Evolutionary conservation across 2,329 filamentous ascomycete species (phyloP).

Genomic region (Hymenoscyphus fructigenus): DNA sequence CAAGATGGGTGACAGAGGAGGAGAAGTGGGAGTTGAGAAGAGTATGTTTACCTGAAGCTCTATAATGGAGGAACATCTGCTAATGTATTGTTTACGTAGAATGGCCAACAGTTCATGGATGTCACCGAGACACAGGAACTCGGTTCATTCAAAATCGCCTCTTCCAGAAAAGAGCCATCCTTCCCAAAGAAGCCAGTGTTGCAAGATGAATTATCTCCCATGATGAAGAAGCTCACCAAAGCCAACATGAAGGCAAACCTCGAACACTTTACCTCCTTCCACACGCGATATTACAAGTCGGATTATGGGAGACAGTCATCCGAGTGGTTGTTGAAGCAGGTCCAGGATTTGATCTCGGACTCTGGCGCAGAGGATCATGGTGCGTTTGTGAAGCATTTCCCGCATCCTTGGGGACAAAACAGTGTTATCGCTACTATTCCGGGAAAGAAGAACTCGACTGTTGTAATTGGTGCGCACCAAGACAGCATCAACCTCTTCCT

Average conservation of each 20-base stretch:
- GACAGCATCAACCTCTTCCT: constrained; percentile 94
- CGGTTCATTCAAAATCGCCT: constrained; percentile 46
- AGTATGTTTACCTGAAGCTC: constrained; percentile 49
- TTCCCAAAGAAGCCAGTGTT: constrained; percentile 68
- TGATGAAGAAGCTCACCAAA: constrained; percentile 71
- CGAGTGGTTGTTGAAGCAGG: constrained; percentile 77
- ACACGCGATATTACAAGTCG: constrained; percentile 80
- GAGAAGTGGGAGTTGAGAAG: constrained; percentile 90
- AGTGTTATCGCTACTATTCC: constrained; percentile 91
- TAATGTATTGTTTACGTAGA: constrained; percentile 47
- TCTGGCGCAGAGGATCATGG: constrained; percentile 67
- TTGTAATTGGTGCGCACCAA: constrained; percentile 89
- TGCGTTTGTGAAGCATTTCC: constrained; percentile 71
- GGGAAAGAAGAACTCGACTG: constrained; percentile 77
- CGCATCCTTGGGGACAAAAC: constrained; percentile 84
- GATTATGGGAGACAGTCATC: constrained; percentile 80
- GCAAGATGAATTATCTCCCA: constrained; percentile 63
- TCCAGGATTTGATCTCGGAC: constrained; percentile 68
- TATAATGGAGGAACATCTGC: not conserved
- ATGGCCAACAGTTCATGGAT: constrained; percentile 89
- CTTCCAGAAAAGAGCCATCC: constrained; percentile 45
- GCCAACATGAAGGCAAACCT: constrained; percentile 75
- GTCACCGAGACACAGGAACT: constrained; percentile 75
- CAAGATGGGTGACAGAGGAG: constrained; percentile 85
- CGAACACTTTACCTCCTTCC: constrained; percentile 74